These are phyloP conservation scores for Castanea crenata DNA, from an alignment of 306 rosid species.

Conservation along the genomic window DNA sequence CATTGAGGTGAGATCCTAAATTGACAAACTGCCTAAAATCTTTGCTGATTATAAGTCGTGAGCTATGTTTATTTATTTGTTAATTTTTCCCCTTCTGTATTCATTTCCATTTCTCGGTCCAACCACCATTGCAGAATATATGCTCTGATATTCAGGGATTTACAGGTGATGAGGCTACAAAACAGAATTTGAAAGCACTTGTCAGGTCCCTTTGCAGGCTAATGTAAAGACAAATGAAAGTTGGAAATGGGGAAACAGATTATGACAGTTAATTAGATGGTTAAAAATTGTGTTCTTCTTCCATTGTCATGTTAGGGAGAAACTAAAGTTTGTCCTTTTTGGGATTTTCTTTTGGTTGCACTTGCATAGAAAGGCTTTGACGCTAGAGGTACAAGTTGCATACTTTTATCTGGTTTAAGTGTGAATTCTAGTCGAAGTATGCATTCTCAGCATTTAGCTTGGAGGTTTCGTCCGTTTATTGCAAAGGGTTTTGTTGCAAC, in stretches of 20 bases:
- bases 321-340: not conserved
- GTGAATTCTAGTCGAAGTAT: not conserved
- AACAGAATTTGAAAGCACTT: constrained; percentile 62
- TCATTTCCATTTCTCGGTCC: not conserved
- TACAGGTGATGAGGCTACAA: constrained; percentile 74
- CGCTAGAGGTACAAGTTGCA: not conserved
- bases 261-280: constrained; percentile 5
- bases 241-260: not conserved
- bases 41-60: not conserved
- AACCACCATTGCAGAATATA: constrained; percentile 45
- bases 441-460: not conserved
- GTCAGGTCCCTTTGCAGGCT: constrained; percentile 78
- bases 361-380: not conserved
- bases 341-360: not conserved
- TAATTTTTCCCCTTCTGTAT: not conserved
- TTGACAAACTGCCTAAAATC: not conserved
- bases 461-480: not conserved
- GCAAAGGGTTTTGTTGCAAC: not conserved
- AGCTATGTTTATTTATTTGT: not conserved
- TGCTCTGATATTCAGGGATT: constrained; percentile 67
- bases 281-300: not conserved
- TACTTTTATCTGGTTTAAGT: not conserved
- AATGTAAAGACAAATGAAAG: constrained; percentile 35
- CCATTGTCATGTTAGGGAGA: not conserved
- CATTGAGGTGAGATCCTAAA: constrained; percentile 52